phyloP scores from a whole-genome alignment of 768 basidiomycete species.

The Naganishia randhawae region DNA sequence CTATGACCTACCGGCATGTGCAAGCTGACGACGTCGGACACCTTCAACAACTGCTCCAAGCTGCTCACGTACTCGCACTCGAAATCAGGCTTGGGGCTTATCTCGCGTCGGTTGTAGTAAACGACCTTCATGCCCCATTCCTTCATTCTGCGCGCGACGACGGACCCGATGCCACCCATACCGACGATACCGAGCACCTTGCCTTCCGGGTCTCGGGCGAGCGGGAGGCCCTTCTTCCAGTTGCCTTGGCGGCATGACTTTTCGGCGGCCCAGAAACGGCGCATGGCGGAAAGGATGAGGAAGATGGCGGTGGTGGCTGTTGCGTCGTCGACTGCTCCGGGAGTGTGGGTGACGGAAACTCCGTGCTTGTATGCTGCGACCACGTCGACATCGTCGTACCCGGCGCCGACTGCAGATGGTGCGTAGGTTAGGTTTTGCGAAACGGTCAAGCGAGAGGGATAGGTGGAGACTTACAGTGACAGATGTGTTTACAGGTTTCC shows the following conservation, averaged over 20 bases:
- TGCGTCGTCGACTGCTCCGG: constrained; percentile 84
- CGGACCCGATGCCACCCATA: constrained; percentile 53
- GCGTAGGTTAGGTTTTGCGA: no score
- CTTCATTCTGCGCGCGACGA: constrained; percentile 53
- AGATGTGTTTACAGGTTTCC: constrained; percentile 20
- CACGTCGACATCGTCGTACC: constrained; percentile 84
- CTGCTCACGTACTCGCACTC: constrained; percentile 66
- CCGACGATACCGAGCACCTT: constrained; percentile 51
- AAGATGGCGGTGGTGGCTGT: constrained; percentile 58
- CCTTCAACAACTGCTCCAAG: constrained; percentile 61
- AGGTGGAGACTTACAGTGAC: constrained; percentile 20
- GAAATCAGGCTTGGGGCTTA: constrained; percentile 62
- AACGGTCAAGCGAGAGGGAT: background rate
- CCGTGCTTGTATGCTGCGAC: constrained; percentile 67
- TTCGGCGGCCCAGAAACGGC: constrained; percentile 38
- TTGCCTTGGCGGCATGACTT: constrained; percentile 42
- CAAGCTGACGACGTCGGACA: constrained; percentile 77
- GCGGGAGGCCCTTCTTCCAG: constrained; percentile 33
- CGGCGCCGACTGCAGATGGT: constrained; percentile 72
- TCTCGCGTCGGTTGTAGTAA: constrained; percentile 60
- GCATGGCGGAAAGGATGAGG: constrained; percentile 39
- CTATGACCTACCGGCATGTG: constrained; percentile 64
- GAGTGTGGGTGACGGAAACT: constrained; percentile 79
- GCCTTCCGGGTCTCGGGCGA: constrained; percentile 48
- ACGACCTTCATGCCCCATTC: constrained; percentile 85